These are phyloP conservation scores for Penicillium hesseltinei DNA, from an alignment of 2,329 filamentous ascomycete species.

Conservation along the genomic window DNA sequence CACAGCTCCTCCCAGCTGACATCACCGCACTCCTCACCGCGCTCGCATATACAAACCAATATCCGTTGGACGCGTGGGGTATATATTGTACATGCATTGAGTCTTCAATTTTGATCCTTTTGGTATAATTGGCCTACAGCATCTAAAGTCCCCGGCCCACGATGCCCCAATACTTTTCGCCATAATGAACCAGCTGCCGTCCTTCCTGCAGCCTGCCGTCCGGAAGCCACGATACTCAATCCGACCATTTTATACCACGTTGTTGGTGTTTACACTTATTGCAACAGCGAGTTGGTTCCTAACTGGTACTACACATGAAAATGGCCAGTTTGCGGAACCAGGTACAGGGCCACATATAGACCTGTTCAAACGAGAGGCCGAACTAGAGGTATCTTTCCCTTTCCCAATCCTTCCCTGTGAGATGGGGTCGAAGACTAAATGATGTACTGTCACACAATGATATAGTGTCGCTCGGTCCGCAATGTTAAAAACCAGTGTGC, in stretches of 20 bases:
- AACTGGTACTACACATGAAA: conserved; percentile 10
- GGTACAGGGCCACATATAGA: conserved; percentile 7
- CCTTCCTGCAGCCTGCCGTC: conserved; percentile 22
- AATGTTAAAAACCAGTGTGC: conserved; percentile 76
- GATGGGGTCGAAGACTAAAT: conserved; percentile 15
- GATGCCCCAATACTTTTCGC: conserved; percentile 27
- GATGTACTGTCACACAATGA: conserved; percentile 12
- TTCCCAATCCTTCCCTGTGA: neutral
- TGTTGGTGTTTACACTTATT: conserved; percentile 40
- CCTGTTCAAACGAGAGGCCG: conserved; percentile 21
- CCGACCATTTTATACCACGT: conserved; percentile 47
- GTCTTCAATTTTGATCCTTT: neutral
- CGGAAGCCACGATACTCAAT: conserved; percentile 40
- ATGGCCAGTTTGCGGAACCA: neutral
- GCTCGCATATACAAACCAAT: neutral
- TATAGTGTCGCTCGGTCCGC: conserved; percentile 76
- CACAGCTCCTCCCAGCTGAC: conserved; percentile 19
- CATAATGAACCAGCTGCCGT: conserved; percentile 27
- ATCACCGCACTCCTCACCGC: conserved; percentile 24
- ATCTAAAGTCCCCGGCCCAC: conserved; percentile 20
- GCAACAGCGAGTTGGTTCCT: conserved; percentile 31
- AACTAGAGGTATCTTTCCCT: conserved; percentile 29
- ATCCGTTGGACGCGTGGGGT: neutral
- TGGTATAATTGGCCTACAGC: neutral
- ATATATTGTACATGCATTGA: conserved; percentile 1